Percentiles rank a stretch among this genome's conserved stretches.
Conservation (phyloP, 164 flowering plant genomes). For the Annona squamosa region DNA sequence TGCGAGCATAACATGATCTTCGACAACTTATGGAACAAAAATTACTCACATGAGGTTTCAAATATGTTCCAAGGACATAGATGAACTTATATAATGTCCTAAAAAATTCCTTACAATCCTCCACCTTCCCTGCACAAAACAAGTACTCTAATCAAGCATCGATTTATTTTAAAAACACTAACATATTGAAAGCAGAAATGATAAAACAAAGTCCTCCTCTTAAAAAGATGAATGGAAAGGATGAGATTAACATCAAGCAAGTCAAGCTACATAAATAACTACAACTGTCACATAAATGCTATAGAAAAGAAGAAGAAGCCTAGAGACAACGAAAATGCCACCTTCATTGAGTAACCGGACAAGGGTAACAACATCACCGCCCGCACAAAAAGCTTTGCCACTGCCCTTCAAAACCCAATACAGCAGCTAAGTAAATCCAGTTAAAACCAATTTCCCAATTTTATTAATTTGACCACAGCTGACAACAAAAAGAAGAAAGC, state of each 20-base stretch:
- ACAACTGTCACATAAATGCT: neutral
- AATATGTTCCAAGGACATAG: slow-evolving; percentile 75
- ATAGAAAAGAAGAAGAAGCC: neutral
- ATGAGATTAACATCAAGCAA: too few species aligned
- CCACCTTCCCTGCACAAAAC: slow-evolving; percentile 54
- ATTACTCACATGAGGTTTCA: slow-evolving; percentile 80
- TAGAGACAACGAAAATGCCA: slow-evolving; percentile 8
- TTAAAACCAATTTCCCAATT: neutral
- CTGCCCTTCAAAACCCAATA: slow-evolving; percentile 53
- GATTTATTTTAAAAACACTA: neutral
- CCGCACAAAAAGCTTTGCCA: slow-evolving; percentile 79
- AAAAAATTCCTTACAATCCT: slow-evolving; percentile 69
- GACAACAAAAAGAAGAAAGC: neutral
- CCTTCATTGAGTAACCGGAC: slow-evolving; percentile 50
- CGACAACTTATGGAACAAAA: neutral
- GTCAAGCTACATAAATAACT: neutral
- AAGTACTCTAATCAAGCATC: slow-evolving; percentile 1
- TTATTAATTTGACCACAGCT: too few species aligned
- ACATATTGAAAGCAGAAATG: neutral
- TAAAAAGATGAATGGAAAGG: too few species aligned
- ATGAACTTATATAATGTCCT: slow-evolving; percentile 58
- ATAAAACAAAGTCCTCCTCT: neutral
- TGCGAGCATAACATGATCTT: neutral
- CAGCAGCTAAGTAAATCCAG: slow-evolving; percentile 11
- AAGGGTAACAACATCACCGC: slow-evolving; percentile 63